These are phyloP conservation scores for Mallotus nudiflorus DNA, from an alignment of 345 rosid species.

Conservation along the genomic window DNA sequence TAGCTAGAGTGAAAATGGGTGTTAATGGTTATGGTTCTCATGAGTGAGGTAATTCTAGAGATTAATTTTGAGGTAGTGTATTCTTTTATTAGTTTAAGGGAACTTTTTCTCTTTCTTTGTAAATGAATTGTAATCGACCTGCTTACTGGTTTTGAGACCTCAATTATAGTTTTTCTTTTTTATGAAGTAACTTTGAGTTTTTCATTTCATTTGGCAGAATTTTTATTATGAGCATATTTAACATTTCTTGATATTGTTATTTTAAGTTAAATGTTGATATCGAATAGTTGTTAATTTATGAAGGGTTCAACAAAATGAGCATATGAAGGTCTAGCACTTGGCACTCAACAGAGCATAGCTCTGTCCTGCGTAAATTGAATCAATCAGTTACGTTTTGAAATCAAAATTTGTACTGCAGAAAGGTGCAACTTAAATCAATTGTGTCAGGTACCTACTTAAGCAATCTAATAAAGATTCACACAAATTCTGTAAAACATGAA, in stretches of 20 bases:
- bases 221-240: background rate
- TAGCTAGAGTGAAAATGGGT: conserved; percentile 34
- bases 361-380: background rate
- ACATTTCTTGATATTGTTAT: background rate
- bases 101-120: conserved; percentile 1
- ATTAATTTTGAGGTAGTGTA: conserved; percentile 13
- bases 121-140: conserved; percentile 19
- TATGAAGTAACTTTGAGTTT: background rate
- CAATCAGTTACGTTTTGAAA: background rate
- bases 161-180: background rate
- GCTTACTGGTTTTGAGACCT: conserved; percentile 1
- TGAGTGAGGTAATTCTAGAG: conserved; percentile 36
- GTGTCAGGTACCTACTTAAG: background rate
- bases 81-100: conserved; percentile 6
- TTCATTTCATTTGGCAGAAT: background rate
- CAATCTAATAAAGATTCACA: background rate
- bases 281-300: background rate
- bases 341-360: background rate
- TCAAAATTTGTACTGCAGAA: background rate
- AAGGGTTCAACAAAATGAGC: background rate
- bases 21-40: conserved; percentile 57
- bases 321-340: background rate
- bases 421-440: background rate
- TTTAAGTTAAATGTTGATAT: background rate
- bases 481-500: background rate